Percentiles rank a stretch among this genome's conserved stretches.
Evolutionary conservation across 768 basidiomycete species (phyloP).

Genomic region (Suillus cothurnatus): DNA sequence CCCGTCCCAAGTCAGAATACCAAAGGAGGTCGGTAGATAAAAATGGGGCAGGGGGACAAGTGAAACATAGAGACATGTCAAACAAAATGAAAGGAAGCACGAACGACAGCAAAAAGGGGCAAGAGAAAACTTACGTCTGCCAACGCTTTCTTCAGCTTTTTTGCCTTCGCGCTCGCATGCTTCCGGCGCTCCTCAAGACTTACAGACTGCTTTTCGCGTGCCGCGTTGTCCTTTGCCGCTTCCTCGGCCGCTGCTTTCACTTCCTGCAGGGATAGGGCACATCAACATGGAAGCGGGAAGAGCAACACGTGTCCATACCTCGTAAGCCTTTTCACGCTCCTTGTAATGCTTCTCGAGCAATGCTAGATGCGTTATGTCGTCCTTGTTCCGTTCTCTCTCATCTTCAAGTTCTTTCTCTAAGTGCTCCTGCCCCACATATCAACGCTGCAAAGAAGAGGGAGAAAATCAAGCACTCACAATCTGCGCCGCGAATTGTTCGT

Average conservation of each 20-base stretch:
- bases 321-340: slow-evolving; percentile 68
- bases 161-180: slow-evolving; percentile 74
- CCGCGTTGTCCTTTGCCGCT: slow-evolving; percentile 79
- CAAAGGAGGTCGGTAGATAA: neutral
- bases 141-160: slow-evolving; percentile 88
- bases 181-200: slow-evolving; percentile 85
- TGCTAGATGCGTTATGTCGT: slow-evolving; percentile 75
- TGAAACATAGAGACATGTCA: neutral
- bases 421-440: slow-evolving; percentile 44
- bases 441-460: neutral
- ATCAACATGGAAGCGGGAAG: neutral
- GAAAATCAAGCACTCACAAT: slow-evolving; percentile 51
- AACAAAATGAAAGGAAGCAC: neutral
- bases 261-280: slow-evolving; percentile 46
- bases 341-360: slow-evolving; percentile 68
- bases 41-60: neutral
- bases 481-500: slow-evolving; percentile 54
- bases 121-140: slow-evolving; percentile 59
- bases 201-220: slow-evolving; percentile 72
- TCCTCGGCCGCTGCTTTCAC: slow-evolving; percentile 72
- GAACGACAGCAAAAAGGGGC: neutral
- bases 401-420: slow-evolving; percentile 60
- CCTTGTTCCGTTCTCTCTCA: slow-evolving; percentile 78
- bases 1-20: neutral
- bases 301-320: slow-evolving; percentile 44